phyloP scores from a whole-genome alignment of 2,329 filamentous ascomycete species.

The Aspergillus melleus region DNA sequence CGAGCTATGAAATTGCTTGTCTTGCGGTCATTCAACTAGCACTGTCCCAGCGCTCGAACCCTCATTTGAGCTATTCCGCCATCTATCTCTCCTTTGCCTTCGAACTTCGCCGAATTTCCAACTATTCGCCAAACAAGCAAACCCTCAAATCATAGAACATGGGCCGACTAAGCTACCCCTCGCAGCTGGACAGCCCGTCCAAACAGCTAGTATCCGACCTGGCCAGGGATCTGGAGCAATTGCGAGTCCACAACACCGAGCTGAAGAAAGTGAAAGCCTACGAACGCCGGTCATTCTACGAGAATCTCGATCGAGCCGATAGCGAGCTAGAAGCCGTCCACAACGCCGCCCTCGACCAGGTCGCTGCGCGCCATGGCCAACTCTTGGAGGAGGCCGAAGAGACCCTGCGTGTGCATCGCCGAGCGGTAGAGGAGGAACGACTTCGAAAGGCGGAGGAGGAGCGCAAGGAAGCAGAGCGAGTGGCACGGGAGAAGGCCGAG shows the following conservation, averaged over 20 bases:
- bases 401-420: conserved; percentile 51
- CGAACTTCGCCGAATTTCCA: not conserved
- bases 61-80: too few relatives aligned
- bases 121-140: not conserved
- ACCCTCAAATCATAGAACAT: conserved; percentile 19
- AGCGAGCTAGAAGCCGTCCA: conserved; percentile 65
- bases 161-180: conserved; percentile 29
- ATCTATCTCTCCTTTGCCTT: not conserved
- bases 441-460: conserved; percentile 38
- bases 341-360: conserved; percentile 64
- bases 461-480: conserved; percentile 34
- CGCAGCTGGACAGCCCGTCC: conserved; percentile 40
- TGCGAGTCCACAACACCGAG: conserved; percentile 43
- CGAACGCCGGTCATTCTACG: conserved; percentile 50
- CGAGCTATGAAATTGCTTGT: too few relatives aligned
- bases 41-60: too few relatives aligned
- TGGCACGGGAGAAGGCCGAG: conserved; percentile 36
- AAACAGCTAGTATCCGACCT: conserved; percentile 43
- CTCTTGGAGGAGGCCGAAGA: conserved; percentile 59
- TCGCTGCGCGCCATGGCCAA: conserved; percentile 65
- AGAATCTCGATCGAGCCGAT: conserved; percentile 62
- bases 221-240: conserved; percentile 40
- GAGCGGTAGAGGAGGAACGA: conserved; percentile 40
- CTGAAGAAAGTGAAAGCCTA: conserved; percentile 46
- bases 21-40: too few relatives aligned